Evolutionary conservation across 306 rosid species (phyloP).

Genomic region (Glycyrrhiza uralensis): DNA sequence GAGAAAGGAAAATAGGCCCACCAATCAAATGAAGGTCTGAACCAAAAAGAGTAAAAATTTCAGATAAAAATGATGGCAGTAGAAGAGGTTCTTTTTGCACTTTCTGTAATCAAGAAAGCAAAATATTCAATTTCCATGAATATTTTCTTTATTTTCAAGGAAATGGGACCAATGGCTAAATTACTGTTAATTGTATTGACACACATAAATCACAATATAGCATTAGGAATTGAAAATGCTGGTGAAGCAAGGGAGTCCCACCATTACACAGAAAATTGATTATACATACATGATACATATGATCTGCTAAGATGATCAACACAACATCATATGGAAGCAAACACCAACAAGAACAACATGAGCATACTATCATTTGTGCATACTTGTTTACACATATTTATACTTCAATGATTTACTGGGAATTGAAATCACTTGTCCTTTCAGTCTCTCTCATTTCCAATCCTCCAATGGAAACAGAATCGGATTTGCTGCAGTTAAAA

Average conservation of each 20-base stretch:
- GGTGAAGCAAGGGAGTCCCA: neutral
- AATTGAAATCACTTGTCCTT: no score
- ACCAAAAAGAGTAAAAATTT: neutral
- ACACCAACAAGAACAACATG: neutral
- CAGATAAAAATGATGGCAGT: slow-evolving; percentile 2
- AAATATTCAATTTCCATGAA: slow-evolving; percentile 41
- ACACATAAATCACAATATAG: neutral
- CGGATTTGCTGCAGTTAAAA: no score
- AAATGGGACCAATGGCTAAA: neutral
- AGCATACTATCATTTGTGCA: neutral
- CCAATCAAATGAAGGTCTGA: slow-evolving; percentile 1
- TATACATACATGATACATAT: neutral
- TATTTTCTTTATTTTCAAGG: neutral
- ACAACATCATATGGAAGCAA: neutral
- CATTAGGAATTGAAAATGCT: neutral
- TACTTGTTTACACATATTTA: neutral
- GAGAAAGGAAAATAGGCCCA: neutral
- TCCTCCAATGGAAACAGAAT: neutral
- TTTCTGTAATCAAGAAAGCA: slow-evolving; percentile 43
- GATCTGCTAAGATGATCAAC: neutral
- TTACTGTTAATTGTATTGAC: neutral
- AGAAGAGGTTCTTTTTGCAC: slow-evolving; percentile 46
- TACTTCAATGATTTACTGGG: no score
- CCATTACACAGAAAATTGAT: neutral
- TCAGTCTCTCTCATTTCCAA: neutral